A percentile compares a stretch with the other conserved stretches of the same genome.
Conservation (phyloP, 495 filamentous ascomycete species). For the Aspergillus sclerotioniger region DNA sequence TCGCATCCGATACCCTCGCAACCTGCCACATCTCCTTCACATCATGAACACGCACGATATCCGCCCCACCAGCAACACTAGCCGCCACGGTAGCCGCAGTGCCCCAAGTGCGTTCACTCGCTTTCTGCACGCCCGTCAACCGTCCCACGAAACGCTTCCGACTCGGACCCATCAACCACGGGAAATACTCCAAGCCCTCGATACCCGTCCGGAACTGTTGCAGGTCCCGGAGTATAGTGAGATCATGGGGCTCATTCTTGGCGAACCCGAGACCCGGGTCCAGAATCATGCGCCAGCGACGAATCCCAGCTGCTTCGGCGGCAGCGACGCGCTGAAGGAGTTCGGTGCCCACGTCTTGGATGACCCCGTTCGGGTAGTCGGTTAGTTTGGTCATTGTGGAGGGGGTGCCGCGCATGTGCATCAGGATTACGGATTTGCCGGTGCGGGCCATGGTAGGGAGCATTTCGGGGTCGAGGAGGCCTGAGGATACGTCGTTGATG, state of each 20-base stretch:
- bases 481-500: conserved; percentile 92
- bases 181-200: conserved; percentile 66
- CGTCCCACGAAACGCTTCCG: conserved; percentile 86
- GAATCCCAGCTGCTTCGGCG: conserved; percentile 79
- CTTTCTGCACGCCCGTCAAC: conserved; percentile 72
- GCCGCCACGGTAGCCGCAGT: conserved; percentile 87
- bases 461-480: conserved; percentile 77
- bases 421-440: conserved; percentile 80
- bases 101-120: conserved; percentile 70
- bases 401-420: conserved; percentile 94
- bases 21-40: conserved; percentile 87
- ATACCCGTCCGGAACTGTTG: conserved; percentile 54
- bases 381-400: conserved; percentile 73
- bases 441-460: conserved; percentile 73
- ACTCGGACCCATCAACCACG: conserved; percentile 89
- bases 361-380: conserved; percentile 70
- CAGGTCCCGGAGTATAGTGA: conserved; percentile 71
- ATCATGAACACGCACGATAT: conserved; percentile 95
- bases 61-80: conserved; percentile 86
- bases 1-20: conserved; percentile 84
- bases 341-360: conserved; percentile 67
- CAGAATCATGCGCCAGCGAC: conserved; percentile 90
- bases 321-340: conserved; percentile 66
- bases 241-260: conserved; percentile 75
- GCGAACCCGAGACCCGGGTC: conserved; percentile 95